Evolutionary conservation across 2,329 filamentous ascomycete genomes (phyloP), one percentile per base, ranked within the genome.

Genomic region (Nemania sp.): DNA sequence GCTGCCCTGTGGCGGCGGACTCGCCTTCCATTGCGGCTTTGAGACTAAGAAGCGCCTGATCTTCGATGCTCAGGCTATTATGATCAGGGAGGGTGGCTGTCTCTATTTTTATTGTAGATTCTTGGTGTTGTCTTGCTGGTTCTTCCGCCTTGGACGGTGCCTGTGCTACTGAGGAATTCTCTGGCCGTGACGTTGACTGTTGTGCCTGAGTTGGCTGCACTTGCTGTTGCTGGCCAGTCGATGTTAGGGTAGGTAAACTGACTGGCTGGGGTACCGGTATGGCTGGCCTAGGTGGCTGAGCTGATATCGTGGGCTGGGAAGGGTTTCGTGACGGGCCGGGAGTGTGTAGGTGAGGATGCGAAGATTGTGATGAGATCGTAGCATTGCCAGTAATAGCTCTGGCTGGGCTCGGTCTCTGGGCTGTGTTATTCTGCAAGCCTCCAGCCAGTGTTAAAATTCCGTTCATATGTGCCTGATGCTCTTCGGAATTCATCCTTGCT

Each of bases 381-480:
- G 60, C 58, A 40, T 62, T 68, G 57, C 59, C 64, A 13, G 66
- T 60, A 2, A 52, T 59, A 17, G 65, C 50, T 20, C 50, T 45
- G 3, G 68, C 63, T 13, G 68, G 59, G 18, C 63, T 67, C 4
- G 69, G 56, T 57, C 64, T 68, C 39, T 57, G 60, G 18, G 56
- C 18, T 42, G 62, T n/a, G 42, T 70, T 69, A 46, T 70, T 80
- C 55, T 85, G 81, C 48, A 86, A 66, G 0, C 83, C 82, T 37
- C 80, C 77, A 0, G 81, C 82, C 46, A 87, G 69, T 1, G 81
- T 78, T 77, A 86, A 80, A 57, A 87, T 83, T n/a, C 83, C 83
- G 64, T 86, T 81, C n/a, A 87, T 74, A 63, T 82, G 81, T 7
- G 83, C 83, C 64, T 83, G 81, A 47, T 87, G 84, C 58, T 87